Evolutionary conservation across 1,139 yeast species (phyloP).

Genomic region (Kodamaea sp.): DNA sequence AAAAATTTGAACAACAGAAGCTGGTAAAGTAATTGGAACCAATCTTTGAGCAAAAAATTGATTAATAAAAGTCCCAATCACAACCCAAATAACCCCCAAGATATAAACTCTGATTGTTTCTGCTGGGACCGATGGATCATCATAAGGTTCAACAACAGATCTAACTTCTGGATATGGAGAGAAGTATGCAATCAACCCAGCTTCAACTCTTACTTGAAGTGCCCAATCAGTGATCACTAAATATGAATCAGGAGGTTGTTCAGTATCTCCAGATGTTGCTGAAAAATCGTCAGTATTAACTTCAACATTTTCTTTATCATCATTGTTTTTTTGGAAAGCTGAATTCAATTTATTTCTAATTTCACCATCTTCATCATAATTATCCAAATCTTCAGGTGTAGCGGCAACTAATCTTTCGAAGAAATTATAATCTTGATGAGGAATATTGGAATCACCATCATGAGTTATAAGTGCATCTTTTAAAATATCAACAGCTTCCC

Average conservation of each 20-base stretch:
- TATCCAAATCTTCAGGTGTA: constrained; percentile 3
- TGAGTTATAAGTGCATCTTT: constrained; percentile 17
- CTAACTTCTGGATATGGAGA: constrained; percentile 68
- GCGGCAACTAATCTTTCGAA: constrained; percentile 7
- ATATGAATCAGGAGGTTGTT: not conserved
- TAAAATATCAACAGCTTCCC: constrained; percentile 20
- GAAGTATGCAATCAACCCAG: constrained; percentile 41
- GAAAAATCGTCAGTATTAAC: not conserved
- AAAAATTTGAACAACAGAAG: constrained; percentile 54
- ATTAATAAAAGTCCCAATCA: constrained; percentile 53
- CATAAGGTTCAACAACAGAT: constrained; percentile 51
- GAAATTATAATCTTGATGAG: constrained; percentile 16
- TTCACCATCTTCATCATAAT: not conserved
- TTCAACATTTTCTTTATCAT: not conserved
- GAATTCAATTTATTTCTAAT: constrained; percentile 1
- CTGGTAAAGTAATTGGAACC: constrained; percentile 45
- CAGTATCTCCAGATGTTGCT: not conserved
- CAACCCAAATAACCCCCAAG: constrained; percentile 54
- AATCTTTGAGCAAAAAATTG: constrained; percentile 56
- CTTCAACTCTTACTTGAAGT: constrained; percentile 16
- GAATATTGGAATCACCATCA: constrained; percentile 24
- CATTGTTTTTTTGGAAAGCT: constrained; percentile 2
- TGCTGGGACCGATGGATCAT: constrained; percentile 45
- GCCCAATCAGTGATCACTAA: constrained; percentile 13
- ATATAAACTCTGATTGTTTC: constrained; percentile 59